Conservation (phyloP, 1,284 basidiomycete genomes). For the Anthracocystis panici-leucophaei region DNA sequence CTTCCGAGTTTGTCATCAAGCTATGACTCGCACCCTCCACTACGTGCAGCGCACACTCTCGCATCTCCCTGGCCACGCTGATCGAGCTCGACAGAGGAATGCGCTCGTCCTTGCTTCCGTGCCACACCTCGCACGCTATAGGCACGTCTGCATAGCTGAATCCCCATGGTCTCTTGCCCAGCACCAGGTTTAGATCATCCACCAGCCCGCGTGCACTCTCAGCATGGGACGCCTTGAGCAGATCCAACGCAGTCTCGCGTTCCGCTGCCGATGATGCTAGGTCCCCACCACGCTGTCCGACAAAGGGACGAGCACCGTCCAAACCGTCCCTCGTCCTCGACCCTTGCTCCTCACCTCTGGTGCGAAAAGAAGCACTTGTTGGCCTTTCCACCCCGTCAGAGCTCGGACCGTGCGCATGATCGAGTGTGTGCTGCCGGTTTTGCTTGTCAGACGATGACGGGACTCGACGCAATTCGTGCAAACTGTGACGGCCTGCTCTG, state of each 20-base stretch:
- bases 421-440: background rate
- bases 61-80: constrained; percentile 90
- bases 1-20: constrained; percentile 80
- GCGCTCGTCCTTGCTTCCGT: constrained; percentile 90
- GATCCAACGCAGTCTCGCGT: constrained; percentile 74
- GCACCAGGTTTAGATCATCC: constrained; percentile 87
- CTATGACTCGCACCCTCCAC: constrained; percentile 89
- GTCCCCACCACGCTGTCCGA: background rate
- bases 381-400: background rate
- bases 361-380: background rate
- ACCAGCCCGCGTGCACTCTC: constrained; percentile 92
- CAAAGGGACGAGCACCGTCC: constrained; percentile 11
- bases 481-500: background rate
- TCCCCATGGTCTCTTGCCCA: constrained; percentile 83
- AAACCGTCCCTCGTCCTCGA: constrained; percentile 1
- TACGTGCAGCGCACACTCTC: constrained; percentile 82
- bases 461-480: background rate
- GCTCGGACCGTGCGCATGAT: background rate
- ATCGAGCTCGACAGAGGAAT: constrained; percentile 84
- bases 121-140: constrained; percentile 88
- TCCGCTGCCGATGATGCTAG: constrained; percentile 15
- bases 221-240: constrained; percentile 92
- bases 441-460: constrained; percentile 11
- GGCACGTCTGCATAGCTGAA: constrained; percentile 76
- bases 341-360: background rate